Conservation (phyloP, 176 grass and related monocot species). For the Juncus effusus region DNA sequence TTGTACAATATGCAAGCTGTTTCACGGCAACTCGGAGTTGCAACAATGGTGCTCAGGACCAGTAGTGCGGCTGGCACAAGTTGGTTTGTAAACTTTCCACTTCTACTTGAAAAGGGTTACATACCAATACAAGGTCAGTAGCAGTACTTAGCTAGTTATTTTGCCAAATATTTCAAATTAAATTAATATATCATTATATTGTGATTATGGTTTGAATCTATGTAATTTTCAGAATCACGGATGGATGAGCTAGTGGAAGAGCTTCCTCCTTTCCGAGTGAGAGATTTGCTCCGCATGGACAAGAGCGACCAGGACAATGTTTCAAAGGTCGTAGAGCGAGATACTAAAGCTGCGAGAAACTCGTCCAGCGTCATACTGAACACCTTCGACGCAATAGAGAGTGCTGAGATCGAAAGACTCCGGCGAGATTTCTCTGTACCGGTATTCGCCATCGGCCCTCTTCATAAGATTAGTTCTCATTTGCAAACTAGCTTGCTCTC, state of each 20-base stretch:
- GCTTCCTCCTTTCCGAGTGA: conserved; percentile 30
- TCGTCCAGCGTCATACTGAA: conserved; percentile 32
- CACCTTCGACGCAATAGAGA: conserved; percentile 27
- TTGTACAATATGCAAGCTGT: conserved; percentile 28
- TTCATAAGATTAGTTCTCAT: conserved; percentile 15
- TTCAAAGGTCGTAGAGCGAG: not conserved
- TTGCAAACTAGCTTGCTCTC: not conserved
- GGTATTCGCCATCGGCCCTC: conserved; percentile 30
- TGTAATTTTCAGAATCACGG: conserved; percentile 8
- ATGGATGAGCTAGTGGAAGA: conserved; percentile 21
- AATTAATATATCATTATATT: not conserved
- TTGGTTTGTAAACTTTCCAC: conserved; percentile 2
- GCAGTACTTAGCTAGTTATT: too few relatives aligned
- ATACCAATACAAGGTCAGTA: conserved; percentile 18
- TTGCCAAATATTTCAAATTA: too few relatives aligned
- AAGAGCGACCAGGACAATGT: not conserved
- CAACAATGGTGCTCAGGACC: conserved; percentile 24
- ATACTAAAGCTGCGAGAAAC: not conserved
- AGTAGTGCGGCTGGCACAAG: conserved; percentile 20
- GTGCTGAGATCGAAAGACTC: conserved; percentile 11
- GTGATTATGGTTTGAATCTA: not conserved
- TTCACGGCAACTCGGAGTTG: conserved; percentile 28
- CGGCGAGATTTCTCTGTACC: not conserved
- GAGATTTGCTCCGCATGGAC: conserved; percentile 11
- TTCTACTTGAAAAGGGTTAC: conserved; percentile 22